These are phyloP conservation scores for Colletotrichum sp. DNA, from an alignment of 2,329 filamentous ascomycete species.

Conservation along the genomic window DNA sequence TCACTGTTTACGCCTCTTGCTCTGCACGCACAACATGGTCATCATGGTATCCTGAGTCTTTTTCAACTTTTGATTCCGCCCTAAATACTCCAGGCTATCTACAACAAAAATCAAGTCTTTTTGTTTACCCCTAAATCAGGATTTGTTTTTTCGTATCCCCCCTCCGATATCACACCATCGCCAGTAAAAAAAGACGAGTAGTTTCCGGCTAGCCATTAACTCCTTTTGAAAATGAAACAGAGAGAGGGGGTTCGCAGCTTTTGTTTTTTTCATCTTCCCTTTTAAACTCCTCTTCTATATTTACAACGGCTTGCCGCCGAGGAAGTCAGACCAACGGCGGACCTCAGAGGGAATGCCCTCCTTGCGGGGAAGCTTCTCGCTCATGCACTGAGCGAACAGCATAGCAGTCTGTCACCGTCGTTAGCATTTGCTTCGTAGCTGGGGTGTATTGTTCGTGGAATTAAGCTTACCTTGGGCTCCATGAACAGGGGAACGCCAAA, in stretches of 20 bases:
- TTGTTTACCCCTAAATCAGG: not conserved
- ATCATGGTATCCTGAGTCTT: not conserved
- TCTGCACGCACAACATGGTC: not conserved
- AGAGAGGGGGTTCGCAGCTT: not conserved
- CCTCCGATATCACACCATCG: not conserved
- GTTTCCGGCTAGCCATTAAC: conserved; percentile 10
- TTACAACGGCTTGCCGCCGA: conserved; percentile 83
- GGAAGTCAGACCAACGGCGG: conserved; percentile 93
- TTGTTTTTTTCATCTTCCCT: not conserved
- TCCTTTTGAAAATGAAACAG: not conserved
- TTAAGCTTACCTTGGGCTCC: conserved; percentile 81
- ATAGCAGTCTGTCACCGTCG: conserved; percentile 76
- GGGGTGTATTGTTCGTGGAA: not conserved
- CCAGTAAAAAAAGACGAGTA: not conserved
- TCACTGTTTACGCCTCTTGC: not conserved
- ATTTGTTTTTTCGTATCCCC: not conserved
- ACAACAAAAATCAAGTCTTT: not conserved
- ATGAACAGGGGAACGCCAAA: conserved; percentile 98
- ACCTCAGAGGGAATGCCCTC: conserved; percentile 93
- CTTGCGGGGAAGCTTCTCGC: conserved; percentile 86
- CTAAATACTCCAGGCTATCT: not conserved
- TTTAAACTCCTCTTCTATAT: conserved; percentile 20
- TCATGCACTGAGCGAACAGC: conserved; percentile 97
- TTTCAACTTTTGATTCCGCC: not conserved
- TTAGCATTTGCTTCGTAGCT: conserved; percentile 31